Evolutionary conservation across 1,139 yeast species (phyloP), one percentile per base, ranked within the genome.

Genomic region (Hyphopichia burtonii): DNA sequence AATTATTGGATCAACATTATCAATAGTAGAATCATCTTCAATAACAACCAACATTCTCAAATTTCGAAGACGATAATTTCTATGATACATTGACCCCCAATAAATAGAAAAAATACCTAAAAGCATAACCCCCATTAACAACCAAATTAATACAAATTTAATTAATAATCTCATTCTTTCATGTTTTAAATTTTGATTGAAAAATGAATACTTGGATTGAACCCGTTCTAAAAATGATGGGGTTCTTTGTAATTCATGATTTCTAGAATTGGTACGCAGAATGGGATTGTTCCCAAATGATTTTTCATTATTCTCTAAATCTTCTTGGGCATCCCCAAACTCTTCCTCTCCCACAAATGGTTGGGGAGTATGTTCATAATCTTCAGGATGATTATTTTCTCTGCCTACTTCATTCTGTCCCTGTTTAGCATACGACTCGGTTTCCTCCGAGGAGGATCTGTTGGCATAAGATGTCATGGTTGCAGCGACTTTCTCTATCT

Each of bases 21-120:
- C 55, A 9, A 63, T 41, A 7, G 51, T 48, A 2, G 42, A 45
- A 30, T 63, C 66, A 44, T 72, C 76, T 31, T 63, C 76, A 38
- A 69, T 61, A 5, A 71, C 75, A 22, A 71, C 76, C 50, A 71
- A 61, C 65, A 70, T 61, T 25, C 55, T 54, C 45, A 72, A 60
- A 45, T 70, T 66, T 27, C 54, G 58, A 11, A 63, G 43, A 34
- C 74, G 56, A 11, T 45, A 31, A 23, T 47, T 38, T 40, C 75
- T 56, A 7, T 58, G 49, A 49, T 57, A 71, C 50, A 59, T 53
- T 4, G 76, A 61, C n/a, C 77, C 78, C 77, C 77, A 72, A 50
- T 71, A 72, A 38, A 71, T 60, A 10, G 72, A 61, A 41, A 70
- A 66, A 2, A 68, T 56, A 4, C 56, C 61, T 41, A 71, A 55